Percentiles rank a stretch among this genome's conserved stretches.
Conservation (phyloP, 2,329 filamentous ascomycete species). For the Gaeumannomyces sp. region DNA sequence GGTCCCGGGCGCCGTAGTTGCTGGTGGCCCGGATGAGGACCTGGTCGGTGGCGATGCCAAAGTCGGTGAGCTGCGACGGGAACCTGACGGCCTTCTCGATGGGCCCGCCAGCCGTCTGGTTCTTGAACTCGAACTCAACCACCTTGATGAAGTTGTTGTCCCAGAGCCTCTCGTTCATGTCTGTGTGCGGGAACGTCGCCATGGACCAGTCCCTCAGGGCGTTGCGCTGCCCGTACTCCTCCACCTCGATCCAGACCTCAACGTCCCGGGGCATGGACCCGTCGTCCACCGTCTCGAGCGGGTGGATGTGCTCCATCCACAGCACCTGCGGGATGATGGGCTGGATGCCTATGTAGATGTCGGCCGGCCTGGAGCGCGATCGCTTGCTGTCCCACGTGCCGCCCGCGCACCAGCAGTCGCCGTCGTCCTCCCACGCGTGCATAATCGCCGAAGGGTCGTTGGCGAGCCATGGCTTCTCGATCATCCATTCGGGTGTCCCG, state of each 20-base stretch:
- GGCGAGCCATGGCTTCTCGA: conserved; percentile 27
- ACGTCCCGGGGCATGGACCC: conserved; percentile 59
- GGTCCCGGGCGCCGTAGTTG: conserved; percentile 52
- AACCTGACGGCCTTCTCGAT: conserved; percentile 45
- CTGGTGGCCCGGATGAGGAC: conserved; percentile 48
- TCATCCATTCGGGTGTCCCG: conserved; percentile 17
- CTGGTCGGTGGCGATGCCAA: conserved; percentile 43
- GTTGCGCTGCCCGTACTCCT: conserved; percentile 35
- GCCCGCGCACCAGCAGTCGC: conserved; percentile 81
- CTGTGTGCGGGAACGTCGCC: conserved; percentile 31
- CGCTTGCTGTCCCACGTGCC: conserved; percentile 28
- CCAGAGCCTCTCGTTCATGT: conserved; percentile 21
- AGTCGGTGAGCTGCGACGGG: conserved; percentile 39
- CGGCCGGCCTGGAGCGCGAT: conserved; percentile 45
- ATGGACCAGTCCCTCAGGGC: conserved; percentile 33
- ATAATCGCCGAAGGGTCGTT: conserved; percentile 47
- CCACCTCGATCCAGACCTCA: conserved; percentile 61
- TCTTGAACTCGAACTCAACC: conserved; percentile 48
- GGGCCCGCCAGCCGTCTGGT: conserved; percentile 34
- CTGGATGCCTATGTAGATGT: conserved; percentile 58
- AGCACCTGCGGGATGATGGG: conserved; percentile 61
- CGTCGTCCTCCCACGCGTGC: conserved; percentile 65
- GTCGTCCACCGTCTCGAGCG: conserved; percentile 54
- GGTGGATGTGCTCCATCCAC: conserved; percentile 65
- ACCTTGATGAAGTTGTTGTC: conserved; percentile 48